Conservation (phyloP, 2,329 filamentous ascomycete genomes). For the Xylariaceae sp. region DNA sequence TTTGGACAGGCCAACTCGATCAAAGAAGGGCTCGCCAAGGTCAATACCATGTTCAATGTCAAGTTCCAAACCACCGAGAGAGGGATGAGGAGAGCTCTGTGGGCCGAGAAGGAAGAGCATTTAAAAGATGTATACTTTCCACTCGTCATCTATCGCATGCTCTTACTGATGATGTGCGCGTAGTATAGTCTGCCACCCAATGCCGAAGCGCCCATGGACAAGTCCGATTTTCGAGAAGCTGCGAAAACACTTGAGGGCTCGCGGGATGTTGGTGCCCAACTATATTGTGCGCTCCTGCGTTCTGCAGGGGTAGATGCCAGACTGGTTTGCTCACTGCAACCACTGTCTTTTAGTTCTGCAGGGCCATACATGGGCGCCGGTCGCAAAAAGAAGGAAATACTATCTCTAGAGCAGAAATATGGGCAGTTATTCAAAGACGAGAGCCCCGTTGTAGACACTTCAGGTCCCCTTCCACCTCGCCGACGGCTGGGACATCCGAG, state of each 20-base stretch:
- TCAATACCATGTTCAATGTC: slow-evolving; percentile 61
- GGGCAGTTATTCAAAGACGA: slow-evolving; percentile 41
- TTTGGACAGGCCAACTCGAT: slow-evolving; percentile 74
- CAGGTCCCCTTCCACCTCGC: slow-evolving; percentile 34
- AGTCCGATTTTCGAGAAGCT: slow-evolving; percentile 67
- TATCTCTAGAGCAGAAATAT: slow-evolving; percentile 32
- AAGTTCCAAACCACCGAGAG: slow-evolving; percentile 68
- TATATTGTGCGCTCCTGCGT: slow-evolving; percentile 85
- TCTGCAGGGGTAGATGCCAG: slow-evolving; percentile 77
- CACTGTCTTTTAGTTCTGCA: slow-evolving; percentile 62
- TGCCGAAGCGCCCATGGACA: slow-evolving; percentile 65
- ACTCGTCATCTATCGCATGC: slow-evolving; percentile 9
- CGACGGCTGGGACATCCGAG: slow-evolving; percentile 51
- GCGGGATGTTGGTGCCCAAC: slow-evolving; percentile 81
- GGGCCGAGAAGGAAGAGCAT: slow-evolving; percentile 66
- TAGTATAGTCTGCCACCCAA: slow-evolving; percentile 58
- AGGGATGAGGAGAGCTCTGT: slow-evolving; percentile 67
- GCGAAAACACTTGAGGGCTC: slow-evolving; percentile 72
- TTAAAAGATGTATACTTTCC: slow-evolving; percentile 49
- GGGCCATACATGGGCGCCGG: slow-evolving; percentile 47
- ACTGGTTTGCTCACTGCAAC: slow-evolving; percentile 86
- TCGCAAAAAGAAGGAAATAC: slow-evolving; percentile 28
- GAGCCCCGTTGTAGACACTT: slow-evolving; percentile 25
- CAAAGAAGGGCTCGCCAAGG: slow-evolving; percentile 71
- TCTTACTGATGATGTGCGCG: slow-evolving; percentile 10